Evolutionary conservation across 352 stramenopile species (phyloP), one percentile per base, ranked within the genome.

Genomic region (Phytophthora niederhauseri): DNA sequence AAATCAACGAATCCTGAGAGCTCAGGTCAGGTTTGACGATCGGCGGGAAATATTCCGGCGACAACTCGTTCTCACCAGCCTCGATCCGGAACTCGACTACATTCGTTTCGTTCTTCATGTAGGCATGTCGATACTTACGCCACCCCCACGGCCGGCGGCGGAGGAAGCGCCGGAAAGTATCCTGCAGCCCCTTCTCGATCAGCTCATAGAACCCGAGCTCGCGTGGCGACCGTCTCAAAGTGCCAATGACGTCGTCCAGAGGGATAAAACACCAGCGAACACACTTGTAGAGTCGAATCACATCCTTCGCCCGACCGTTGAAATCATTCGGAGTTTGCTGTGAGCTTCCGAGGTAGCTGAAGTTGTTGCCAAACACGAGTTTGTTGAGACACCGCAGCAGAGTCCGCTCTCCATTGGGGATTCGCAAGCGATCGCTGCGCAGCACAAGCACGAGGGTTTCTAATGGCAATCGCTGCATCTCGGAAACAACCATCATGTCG

Each of bases 231-330:
- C 57, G 68, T 58, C 76, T 62, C 17, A 93, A 68, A 28, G 77
- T 83, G 12, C 14, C 9, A 52, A 90, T 82, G 54, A 92, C 90
- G 63, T 89, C 80, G 38, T 76, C 74, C 9, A 90, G 45, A 30
- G 87, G 74, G 17, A 84, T 71, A 50, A 82, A 93, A 52, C 78
- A 82, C 85, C 83, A 92, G 9, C 85, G 82, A 57, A 93, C 79
- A 55, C 81, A 93, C 28, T 69, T 61, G 43, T 92, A 89, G 28
- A 92, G 58, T 24, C 67, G 54, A 24, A 80, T 72, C 17, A 91
- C 78, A 34, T 90, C 67, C 52, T 77, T 68, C 20, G 81, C 49
- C 4, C 63, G 57, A 34, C 66, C 78, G 48, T 81, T 81, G 22
- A 72, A 77, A 9, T 61, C 48, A n/a, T 66, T 60, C 22, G 64